Conservation (phyloP, 768 basidiomycete species). For the Grammothele lineata region DNA sequence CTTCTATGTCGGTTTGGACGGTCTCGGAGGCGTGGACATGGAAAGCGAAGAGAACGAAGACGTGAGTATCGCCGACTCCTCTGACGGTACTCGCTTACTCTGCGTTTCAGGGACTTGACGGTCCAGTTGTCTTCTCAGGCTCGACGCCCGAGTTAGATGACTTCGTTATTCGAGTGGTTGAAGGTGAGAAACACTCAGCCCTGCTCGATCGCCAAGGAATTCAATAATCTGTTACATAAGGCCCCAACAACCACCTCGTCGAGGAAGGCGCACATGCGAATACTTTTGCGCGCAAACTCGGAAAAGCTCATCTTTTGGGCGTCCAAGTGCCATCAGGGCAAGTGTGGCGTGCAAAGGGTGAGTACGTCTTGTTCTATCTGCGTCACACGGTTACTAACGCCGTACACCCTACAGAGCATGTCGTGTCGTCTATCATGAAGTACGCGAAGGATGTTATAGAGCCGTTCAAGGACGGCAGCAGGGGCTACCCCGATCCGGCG, state of each 20-base stretch:
- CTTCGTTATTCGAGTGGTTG: constrained; percentile 74
- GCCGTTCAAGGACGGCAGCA: constrained; percentile 47
- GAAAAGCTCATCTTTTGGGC: constrained; percentile 70
- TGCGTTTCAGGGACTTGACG: constrained; percentile 63
- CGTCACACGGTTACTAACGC: too few species aligned
- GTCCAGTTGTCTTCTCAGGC: constrained; percentile 66
- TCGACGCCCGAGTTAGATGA: constrained; percentile 75
- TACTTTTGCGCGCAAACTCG: constrained; percentile 56
- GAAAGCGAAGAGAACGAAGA: constrained; percentile 72
- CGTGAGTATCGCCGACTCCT: constrained; percentile 43
- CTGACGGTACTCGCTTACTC: background rate
- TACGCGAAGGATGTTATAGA: constrained; percentile 51
- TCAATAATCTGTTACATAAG: constrained; percentile 21
- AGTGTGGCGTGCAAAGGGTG: constrained; percentile 87
- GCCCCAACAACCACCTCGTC: constrained; percentile 51
- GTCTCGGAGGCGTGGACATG: constrained; percentile 77
- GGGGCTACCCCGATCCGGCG: constrained; percentile 71
- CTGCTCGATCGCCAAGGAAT: background rate
- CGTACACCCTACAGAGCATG: constrained; percentile 44
- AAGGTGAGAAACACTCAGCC: constrained; percentile 45
- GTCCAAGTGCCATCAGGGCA: constrained; percentile 54
- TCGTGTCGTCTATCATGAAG: constrained; percentile 38
- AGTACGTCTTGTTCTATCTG: too few species aligned
- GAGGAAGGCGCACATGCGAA: constrained; percentile 52
- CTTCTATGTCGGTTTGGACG: constrained; percentile 87